Conservation (phyloP, 768 basidiomycete genomes). For the Tylopilus subfusipes region DNA sequence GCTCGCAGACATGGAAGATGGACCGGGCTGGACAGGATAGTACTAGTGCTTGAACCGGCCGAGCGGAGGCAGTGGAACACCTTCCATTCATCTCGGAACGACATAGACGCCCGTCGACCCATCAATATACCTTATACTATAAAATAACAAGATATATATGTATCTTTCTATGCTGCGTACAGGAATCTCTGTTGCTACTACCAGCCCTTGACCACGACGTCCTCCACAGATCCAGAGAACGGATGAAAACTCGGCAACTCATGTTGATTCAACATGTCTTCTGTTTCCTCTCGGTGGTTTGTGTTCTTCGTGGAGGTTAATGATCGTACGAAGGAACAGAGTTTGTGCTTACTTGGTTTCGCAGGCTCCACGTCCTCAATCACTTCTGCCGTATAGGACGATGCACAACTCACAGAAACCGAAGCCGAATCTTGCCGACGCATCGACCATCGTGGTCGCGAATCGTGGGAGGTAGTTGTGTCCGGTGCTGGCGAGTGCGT, state of each 20-base stretch:
- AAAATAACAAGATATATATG: conserved; percentile 26
- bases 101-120: not conserved
- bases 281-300: conserved; percentile 23
- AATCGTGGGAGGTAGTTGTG: conserved; percentile 16
- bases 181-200: conserved; percentile 11
- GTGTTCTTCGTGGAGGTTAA: conserved; percentile 16
- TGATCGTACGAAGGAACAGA: not conserved
- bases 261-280: conserved; percentile 19
- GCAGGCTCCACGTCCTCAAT: conserved; percentile 24
- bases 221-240: not conserved
- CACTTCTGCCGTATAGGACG: conserved; percentile 30
- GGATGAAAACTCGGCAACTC: not conserved
- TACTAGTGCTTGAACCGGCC: conserved; percentile 2
- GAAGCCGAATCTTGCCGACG: conserved; percentile 30
- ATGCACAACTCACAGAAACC: conserved; percentile 31
- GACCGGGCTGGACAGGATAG: too few relatives aligned
- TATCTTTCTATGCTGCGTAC: conserved; percentile 22
- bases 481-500: conserved; percentile 24
- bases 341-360: conserved; percentile 28
- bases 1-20: conserved; percentile 6
- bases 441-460: conserved; percentile 27
- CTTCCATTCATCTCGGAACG: not conserved
- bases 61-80: not conserved
- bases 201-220: not conserved
- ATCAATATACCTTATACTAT: conserved; percentile 3